Evolutionary conservation across 2,329 filamentous ascomycete species (phyloP).

Genomic region (Dactylella cylindrospora): DNA sequence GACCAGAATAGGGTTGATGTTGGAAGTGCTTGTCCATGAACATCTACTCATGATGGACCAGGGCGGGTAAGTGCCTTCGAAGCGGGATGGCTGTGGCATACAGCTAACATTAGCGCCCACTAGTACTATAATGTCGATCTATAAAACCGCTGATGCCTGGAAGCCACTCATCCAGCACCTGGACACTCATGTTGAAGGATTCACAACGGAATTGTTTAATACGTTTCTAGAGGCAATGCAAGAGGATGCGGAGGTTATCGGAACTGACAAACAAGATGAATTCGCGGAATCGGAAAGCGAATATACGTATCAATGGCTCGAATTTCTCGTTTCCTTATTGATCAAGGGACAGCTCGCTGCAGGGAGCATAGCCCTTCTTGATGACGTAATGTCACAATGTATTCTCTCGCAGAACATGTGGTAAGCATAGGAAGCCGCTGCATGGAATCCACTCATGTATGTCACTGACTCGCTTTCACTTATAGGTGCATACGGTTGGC

Average conservation of each 20-base stretch:
- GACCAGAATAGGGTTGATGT: conserved; percentile 5
- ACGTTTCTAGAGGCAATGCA: conserved; percentile 36
- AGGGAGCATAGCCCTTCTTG: conserved; percentile 13
- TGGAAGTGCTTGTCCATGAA: conserved; percentile 39
- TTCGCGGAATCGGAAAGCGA: conserved; percentile 40
- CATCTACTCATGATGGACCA: conserved; percentile 37
- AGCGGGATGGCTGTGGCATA: neutral
- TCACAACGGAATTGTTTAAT: conserved; percentile 18
- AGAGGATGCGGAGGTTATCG: conserved; percentile 19
- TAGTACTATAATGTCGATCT: conserved; percentile 38
- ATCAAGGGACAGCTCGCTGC: conserved; percentile 35
- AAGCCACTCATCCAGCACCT: conserved; percentile 34
- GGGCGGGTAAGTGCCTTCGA: conserved; percentile 5
- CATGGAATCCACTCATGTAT: too few relatives aligned
- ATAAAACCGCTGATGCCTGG: conserved; percentile 34
- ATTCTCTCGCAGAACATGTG: conserved; percentile 33
- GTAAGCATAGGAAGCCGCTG: conserved; percentile 9
- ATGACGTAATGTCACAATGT: conserved; percentile 39
- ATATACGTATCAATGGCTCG: conserved; percentile 41
- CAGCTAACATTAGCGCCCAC: neutral
- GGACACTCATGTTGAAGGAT: conserved; percentile 22
- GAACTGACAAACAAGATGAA: conserved; percentile 19
- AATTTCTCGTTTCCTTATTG: conserved; percentile 25
- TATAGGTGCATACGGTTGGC: conserved; percentile 36
- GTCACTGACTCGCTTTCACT: too few relatives aligned